phyloP scores from a whole-genome alignment of 352 stramenopile species.

The Pythium dissimile region DNA sequence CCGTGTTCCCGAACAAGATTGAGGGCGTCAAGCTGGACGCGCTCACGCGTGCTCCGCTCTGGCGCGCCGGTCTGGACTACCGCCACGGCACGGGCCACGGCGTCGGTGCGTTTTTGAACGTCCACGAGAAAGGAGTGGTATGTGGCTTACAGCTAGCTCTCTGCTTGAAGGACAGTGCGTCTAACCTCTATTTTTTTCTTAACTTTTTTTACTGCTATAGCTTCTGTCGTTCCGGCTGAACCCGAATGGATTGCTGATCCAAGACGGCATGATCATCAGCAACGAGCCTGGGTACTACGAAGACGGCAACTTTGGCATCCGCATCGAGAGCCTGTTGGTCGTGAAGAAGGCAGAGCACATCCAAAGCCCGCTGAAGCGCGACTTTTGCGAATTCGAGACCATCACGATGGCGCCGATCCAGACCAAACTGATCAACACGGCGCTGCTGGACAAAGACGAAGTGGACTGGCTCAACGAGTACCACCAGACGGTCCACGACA shows the following conservation, averaged over 20 bases:
- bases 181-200: background rate
- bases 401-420: conserved; percentile 99
- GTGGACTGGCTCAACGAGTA: conserved; percentile 95
- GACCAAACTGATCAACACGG: conserved; percentile 94
- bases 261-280: conserved; percentile 96
- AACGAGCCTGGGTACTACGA: conserved; percentile 99
- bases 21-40: conserved; percentile 96
- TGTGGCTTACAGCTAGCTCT: background rate
- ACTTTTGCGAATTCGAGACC: conserved; percentile 96
- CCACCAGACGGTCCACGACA: conserved; percentile 90
- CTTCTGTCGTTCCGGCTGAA: conserved; percentile 85
- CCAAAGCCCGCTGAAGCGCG: conserved; percentile 61
- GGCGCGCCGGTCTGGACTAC: conserved; percentile 95
- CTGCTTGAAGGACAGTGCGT: too few relatives aligned
- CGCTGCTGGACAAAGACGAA: conserved; percentile 89
- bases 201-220: conserved; percentile 53
- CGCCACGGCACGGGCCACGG: conserved; percentile 97
- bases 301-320: conserved; percentile 96
- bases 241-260: conserved; percentile 74
- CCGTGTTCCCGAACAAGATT: conserved; percentile 88
- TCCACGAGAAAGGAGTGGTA: conserved; percentile 94
- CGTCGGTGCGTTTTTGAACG: conserved; percentile 95
- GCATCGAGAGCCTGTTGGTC: conserved; percentile 98
- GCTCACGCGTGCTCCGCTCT: conserved; percentile 94
- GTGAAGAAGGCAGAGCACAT: conserved; percentile 81